Conservation (phyloP, 2,329 filamentous ascomycete species). For the Tolypocladium ophioglossoides region DNA sequence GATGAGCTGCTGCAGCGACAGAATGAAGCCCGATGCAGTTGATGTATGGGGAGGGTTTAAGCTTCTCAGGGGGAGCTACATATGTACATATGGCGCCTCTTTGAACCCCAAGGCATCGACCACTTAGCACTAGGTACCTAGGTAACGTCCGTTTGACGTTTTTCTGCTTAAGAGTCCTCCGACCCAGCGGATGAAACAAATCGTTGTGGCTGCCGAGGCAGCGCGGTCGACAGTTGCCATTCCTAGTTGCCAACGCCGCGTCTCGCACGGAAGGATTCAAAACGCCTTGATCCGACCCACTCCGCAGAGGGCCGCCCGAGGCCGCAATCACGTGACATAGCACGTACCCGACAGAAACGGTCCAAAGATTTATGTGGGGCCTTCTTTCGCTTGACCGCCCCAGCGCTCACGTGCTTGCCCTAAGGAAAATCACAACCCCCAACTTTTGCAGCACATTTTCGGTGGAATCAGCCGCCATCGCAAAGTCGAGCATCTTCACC, state of each 20-base stretch:
- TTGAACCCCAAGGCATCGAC: too few relatives aligned
- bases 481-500: conserved; percentile 20
- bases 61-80: not conserved
- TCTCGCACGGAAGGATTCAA: not conserved
- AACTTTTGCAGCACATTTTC: conserved; percentile 21
- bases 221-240: not conserved
- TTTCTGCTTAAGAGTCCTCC: not conserved
- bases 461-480: conserved; percentile 16
- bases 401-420: conserved; percentile 28
- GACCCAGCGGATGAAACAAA: not conserved
- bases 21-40: not conserved
- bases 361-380: not conserved
- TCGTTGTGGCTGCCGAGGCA: not conserved
- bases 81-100: too few relatives aligned
- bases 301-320: too few relatives aligned
- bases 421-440: conserved; percentile 30
- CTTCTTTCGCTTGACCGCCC: conserved; percentile 14
- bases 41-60: not conserved
- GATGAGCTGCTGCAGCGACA: not conserved
- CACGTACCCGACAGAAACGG: too few relatives aligned
- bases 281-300: not conserved
- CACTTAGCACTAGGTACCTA: not conserved
- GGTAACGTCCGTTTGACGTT: not conserved
- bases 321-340: conserved; percentile 1
- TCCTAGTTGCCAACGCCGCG: not conserved